Evolutionary conservation across 1,139 yeast genomes (phyloP), one percentile per base, ranked within the genome.

Genomic region (Trichomonascaceae sp.): DNA sequence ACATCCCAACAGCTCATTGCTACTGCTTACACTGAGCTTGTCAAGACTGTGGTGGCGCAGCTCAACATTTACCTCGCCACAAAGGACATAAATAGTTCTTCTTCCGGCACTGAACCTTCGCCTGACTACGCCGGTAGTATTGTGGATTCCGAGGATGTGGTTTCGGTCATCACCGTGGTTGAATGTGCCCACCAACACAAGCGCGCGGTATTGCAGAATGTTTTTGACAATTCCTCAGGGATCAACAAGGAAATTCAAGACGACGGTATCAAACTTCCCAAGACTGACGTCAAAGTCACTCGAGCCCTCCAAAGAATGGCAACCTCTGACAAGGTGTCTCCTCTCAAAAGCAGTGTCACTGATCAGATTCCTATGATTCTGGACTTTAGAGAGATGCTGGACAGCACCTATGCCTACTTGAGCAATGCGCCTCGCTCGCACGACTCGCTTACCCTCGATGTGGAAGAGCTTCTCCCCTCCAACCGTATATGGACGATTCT

Each of bases 401-500:
- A 48, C 27, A 37, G 49, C 3, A 38, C 48, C 11, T 20, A 20
- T 11, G 23, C 23, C 11, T 20, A 20, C 11, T 20, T 20, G 23
- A 11, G 9, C 23, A 20, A 11, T 6, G 28, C 39, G 15, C 16
- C 31, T n/a, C 15, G 26, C 15, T 9, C 31, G 5, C 32, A 29
- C 6, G 46, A 39, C 15, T 27, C 23, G n/a, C 30, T 37, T 3
- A 8, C 23, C 23, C 36, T 54, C 16, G 42, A 41, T 16, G 32
- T 55, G 5, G 40, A 45, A 4, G 31, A 42, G 2, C 35, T 54
- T 22, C 38, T 52, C 13, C 32, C 48, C 5, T 42, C 52, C 11
- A 49, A 50, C 26, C 50, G 65, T 14, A 45, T 57, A 6, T 60
- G 65, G 65, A 49, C 53, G 5, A 42, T 56, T 3, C 39, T 60